Evolutionary conservation across 1,284 basidiomycete species (phyloP).

Genomic region (Puccinia novopanici): DNA sequence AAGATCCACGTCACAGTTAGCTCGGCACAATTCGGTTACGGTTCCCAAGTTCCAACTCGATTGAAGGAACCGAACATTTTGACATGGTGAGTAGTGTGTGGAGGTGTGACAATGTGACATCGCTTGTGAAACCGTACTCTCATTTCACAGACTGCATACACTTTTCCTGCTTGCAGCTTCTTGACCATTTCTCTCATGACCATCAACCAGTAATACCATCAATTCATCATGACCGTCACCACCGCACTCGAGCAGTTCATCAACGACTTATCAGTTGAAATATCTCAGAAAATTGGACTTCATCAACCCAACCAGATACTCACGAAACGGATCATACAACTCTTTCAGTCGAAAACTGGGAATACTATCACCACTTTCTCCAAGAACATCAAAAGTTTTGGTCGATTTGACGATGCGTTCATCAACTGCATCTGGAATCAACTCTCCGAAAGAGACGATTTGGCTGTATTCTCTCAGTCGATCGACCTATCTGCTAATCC

Average conservation of each 20-base stretch:
- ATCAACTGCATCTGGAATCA: conserved; percentile 52
- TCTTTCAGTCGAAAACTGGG: conserved; percentile 53
- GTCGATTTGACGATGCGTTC: conserved; percentile 55
- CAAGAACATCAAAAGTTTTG: conserved; percentile 56
- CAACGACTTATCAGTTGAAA: conserved; percentile 31
- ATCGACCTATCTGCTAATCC: conserved; percentile 36
- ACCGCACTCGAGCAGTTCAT: conserved; percentile 35
- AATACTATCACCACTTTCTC: conserved; percentile 55
- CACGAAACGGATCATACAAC: conserved; percentile 55
- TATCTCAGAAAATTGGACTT: conserved; percentile 33
- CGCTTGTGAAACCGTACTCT: neutral
- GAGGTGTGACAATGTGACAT: neutral
- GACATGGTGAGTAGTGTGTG: too few relatives aligned
- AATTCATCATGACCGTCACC: conserved; percentile 3
- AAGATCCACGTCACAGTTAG: too few relatives aligned
- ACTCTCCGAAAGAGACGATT: conserved; percentile 37
- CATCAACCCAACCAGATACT: conserved; percentile 54
- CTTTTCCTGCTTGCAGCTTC: neutral
- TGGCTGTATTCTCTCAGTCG: neutral
- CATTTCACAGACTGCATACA: neutral
- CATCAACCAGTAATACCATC: neutral
- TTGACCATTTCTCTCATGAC: neutral
- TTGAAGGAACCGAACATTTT: too few relatives aligned
- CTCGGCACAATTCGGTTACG: too few relatives aligned
- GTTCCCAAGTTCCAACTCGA: too few relatives aligned